These are phyloP conservation scores for Juglanconis sp. DNA, from an alignment of 2,329 filamentous ascomycete genomes.

Conservation along the genomic window DNA sequence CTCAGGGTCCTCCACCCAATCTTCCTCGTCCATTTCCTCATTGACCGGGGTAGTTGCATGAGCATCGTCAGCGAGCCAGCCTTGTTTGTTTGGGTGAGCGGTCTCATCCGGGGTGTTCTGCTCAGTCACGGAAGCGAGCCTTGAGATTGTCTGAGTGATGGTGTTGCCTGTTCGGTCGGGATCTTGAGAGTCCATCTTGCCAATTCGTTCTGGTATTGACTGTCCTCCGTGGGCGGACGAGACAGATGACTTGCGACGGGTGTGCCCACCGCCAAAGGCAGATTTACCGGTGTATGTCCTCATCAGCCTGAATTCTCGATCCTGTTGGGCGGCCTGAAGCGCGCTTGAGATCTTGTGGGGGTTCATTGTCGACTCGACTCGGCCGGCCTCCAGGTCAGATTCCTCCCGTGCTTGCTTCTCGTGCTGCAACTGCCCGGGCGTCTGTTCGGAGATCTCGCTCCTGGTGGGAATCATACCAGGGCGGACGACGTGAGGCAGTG, in stretches of 20 bases:
- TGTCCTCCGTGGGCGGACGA: slow-evolving; percentile 1
- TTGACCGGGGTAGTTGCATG: neutral
- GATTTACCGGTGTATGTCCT: slow-evolving; percentile 13
- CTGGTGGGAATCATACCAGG: slow-evolving; percentile 49
- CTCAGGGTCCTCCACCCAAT: slow-evolving; percentile 11
- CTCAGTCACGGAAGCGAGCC: slow-evolving; percentile 10
- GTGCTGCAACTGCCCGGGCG: slow-evolving; percentile 11
- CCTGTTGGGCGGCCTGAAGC: slow-evolving; percentile 14
- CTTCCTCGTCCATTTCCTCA: slow-evolving; percentile 1
- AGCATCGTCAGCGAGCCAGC: slow-evolving; percentile 2
- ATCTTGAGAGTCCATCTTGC: slow-evolving; percentile 3
- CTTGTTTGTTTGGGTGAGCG: neutral
- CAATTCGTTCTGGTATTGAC: neutral
- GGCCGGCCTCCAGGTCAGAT: slow-evolving; percentile 15
- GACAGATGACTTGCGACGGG: slow-evolving; percentile 10
- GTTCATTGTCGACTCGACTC: slow-evolving; percentile 13
- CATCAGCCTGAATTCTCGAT: slow-evolving; percentile 15
- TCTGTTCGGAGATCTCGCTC: slow-evolving; percentile 32
- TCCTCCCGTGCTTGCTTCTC: slow-evolving; percentile 13
- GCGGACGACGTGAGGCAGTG: slow-evolving; percentile 50
- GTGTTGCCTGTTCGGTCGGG: slow-evolving; percentile 3
- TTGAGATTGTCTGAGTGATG: neutral
- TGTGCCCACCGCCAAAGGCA: neutral
- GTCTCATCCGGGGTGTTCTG: slow-evolving; percentile 10
- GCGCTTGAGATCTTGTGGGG: slow-evolving; percentile 14